A percentile compares a stretch with the other conserved stretches of the same genome.
Evolutionary conservation across 805 yeast genomes (phyloP).

Genomic region (Cyberlindnera maritima): DNA sequence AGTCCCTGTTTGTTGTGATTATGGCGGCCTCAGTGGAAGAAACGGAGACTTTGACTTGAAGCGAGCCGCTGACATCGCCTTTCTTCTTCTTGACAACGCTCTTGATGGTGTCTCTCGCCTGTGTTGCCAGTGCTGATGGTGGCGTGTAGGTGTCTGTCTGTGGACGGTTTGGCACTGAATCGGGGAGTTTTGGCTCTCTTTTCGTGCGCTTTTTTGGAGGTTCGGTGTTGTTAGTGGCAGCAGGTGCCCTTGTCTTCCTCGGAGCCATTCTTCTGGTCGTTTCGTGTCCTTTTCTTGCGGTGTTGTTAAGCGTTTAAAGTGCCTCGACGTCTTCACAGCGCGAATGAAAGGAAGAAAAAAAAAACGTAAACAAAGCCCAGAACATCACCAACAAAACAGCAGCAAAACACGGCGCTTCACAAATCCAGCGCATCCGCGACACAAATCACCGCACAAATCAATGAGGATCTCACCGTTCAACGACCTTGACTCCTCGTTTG

Average conservation of each 20-base stretch:
- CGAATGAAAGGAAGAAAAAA: not conserved
- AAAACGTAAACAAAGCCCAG: no score
- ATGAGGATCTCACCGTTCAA: not conserved
- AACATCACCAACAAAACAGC: not conserved
- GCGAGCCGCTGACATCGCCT: not conserved
- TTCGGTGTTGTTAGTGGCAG: no score
- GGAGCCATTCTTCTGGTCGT: conserved; percentile 2
- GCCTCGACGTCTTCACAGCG: no score
- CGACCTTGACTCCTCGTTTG: conserved; percentile 9
- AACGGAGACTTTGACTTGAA: conserved; percentile 7
- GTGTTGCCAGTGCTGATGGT: not conserved
- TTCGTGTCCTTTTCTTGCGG: not conserved
- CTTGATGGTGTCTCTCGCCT: conserved; percentile 2
- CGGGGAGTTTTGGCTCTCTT: conserved; percentile 2
- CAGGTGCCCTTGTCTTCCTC: conserved; percentile 1
- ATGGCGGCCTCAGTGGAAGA: conserved; percentile 17
- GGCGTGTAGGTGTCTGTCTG: conserved; percentile 15
- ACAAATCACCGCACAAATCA: not conserved
- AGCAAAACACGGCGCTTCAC: no score
- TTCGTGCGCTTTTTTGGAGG: conserved; percentile 2
- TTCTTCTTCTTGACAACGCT: not conserved
- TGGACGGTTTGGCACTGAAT: not conserved
- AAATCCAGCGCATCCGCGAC: no score
- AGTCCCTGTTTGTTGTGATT: conserved; percentile 1
- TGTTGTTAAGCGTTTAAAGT: no score